Evolutionary conservation across 257 asterid genomes (phyloP), one percentile per base, ranked within the genome.

Genomic region (Galeopsis tetrahit): DNA sequence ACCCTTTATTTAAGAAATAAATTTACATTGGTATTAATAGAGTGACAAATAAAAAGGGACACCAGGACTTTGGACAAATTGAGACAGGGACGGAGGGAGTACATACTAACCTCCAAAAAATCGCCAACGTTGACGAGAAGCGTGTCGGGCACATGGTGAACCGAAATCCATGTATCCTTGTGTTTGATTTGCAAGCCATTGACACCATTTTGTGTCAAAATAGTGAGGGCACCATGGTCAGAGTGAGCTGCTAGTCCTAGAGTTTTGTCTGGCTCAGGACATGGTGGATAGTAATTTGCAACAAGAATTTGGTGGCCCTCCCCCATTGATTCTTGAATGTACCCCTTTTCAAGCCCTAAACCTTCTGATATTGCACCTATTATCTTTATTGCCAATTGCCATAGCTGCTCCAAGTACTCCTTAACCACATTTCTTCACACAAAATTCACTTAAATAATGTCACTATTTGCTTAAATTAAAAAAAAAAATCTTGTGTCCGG

Each of bases 231-330:
- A 32, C 92, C 89, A 61, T 86, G 95, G 15, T 88, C 95, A 0
- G 95, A 88, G 74, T 88, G 95, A 4, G 80, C 79, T 3, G 88
- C 90, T 1, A 86, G 69, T 14, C 95, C 92, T 3, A 86, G 53
- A 10, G 95, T 84, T 46, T 81, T 81, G 14, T 86, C 55, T 10
- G 95, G 90, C 83, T 88, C 86, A 1, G 95, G 92, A 69, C 95
- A 86, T 28, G 86, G 81, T 15, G 92, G 95, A 57, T 86, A 88
- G 62, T 62, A 82, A 60, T 86, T 88, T 0, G 83, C 75, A 4
- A 87, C 92, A 35, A 81, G 73, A 13, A 88, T 78, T 57, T 86
- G 92, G 59, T 46, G 55, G 3, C 90, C 90, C 32, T 74, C 76
- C 1, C 87, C 86, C 35, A 88, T 31, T 48, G 78, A 71, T 9